Evolutionary conservation across 2,329 filamentous ascomycete species (phyloP), one percentile per base, ranked within the genome.

Genomic region (Botrytis cinerea): DNA sequence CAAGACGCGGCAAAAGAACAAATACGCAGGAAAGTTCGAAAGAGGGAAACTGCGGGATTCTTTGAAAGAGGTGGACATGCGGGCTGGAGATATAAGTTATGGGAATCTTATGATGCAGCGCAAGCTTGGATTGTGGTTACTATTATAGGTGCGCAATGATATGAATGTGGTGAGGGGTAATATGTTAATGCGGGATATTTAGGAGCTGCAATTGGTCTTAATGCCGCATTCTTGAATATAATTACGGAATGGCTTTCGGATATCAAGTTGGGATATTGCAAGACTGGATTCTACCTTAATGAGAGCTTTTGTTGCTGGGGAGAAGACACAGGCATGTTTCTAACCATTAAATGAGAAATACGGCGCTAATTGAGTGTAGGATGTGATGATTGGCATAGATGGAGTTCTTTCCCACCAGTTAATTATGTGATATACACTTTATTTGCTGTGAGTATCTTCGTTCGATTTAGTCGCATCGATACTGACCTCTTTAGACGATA

Each of bases 221-320:
- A 97, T 81, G 95, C 96, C 25, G 96, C 94, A 0, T 90, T 97
- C 74, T 84, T 99, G 74, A 98, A 97, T 81, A 98, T 99, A 77
- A 89, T 97, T 61, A 98, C 95, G 16, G 96, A 99, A 83, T 99
- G 96, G 95, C 85, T 99, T 75, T 92, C 93, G 51, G 96, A 99
- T 83, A 91, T 98, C 81, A 99, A 98, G 85, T 86, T 95, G 80
- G 96, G 96, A n/a, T 91, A 98, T 83, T 99, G 96, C 86, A 92
- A 91, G 20, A 98, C 95, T 14, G 95, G 91, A 4, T 99, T 98
- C 82, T 99, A 99, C 81, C 87, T 99, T 73, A 99, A 99, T 82
- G 94, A 98, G 86, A 92, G 89, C 81, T 99, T 99, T 82, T 99
- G 96, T 83, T 99, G 96, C 82, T 99, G 95, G 94, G 96, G 96